Evolutionary conservation across 441 rosid species (phyloP).

Genomic region (Pelargonium cotyledonis): DNA sequence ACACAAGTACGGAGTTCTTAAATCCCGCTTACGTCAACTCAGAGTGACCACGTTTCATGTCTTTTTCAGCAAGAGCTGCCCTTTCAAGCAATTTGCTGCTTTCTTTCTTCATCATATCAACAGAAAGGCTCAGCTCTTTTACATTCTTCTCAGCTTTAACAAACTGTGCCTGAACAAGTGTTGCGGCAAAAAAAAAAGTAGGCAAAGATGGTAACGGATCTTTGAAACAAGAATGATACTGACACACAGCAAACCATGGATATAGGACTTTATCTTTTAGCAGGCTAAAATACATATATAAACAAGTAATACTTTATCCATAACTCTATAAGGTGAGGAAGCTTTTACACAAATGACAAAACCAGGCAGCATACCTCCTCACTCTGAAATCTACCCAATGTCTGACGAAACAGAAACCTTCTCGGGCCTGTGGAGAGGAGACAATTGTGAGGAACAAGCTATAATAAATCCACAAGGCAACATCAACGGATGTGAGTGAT

Average conservation of each 20-base stretch:
- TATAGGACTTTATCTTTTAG: slow-evolving; percentile 1
- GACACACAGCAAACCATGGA: not conserved
- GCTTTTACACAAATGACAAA: slow-evolving; percentile 10
- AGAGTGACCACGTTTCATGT: slow-evolving; percentile 60
- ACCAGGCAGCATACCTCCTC: slow-evolving; percentile 59
- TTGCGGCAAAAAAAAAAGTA: slow-evolving; percentile 4
- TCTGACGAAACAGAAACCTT: slow-evolving; percentile 64
- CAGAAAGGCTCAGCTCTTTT: slow-evolving; percentile 61
- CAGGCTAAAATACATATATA: not conserved
- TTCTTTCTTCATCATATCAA: slow-evolving; percentile 77
- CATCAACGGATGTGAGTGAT: not conserved
- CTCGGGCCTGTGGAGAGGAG: slow-evolving; percentile 57
- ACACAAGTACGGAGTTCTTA: not conserved
- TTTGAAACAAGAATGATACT: not conserved
- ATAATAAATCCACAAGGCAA: slow-evolving; percentile 9
- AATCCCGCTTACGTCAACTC: slow-evolving; percentile 53
- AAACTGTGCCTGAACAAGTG: slow-evolving; percentile 51
- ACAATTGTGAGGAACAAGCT: slow-evolving; percentile 15
- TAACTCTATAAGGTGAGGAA: slow-evolving; percentile 1
- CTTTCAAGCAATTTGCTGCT: slow-evolving; percentile 77
- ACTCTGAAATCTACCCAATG: slow-evolving; percentile 67
- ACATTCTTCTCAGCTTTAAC: slow-evolving; percentile 70
- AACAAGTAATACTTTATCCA: not conserved
- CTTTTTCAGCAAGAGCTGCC: slow-evolving; percentile 76
- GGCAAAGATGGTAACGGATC: not conserved